A percentile compares a stretch with the other conserved stretches of the same genome.
Evolutionary conservation across 1,284 basidiomycete species (phyloP).

Genomic region (Trichosporon faecale): DNA sequence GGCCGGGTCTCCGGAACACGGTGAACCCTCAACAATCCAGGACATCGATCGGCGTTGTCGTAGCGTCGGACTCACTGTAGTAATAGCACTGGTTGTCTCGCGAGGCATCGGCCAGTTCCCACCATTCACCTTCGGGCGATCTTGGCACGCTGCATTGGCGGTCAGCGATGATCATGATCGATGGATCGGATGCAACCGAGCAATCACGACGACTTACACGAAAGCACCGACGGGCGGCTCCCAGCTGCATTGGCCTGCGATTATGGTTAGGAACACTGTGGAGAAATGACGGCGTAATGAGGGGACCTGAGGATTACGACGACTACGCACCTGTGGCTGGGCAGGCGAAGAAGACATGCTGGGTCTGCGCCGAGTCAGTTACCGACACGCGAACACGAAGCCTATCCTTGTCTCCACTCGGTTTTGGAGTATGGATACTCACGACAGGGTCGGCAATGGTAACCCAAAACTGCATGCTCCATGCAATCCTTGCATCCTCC

Average conservation of each 20-base stretch:
- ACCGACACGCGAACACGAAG: neutral
- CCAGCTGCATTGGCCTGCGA: conserved; percentile 85
- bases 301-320: neutral
- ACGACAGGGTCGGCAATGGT: conserved; percentile 50
- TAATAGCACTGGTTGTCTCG: conserved; percentile 80
- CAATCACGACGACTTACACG: conserved; percentile 59
- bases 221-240: conserved; percentile 85
- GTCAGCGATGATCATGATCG: conserved; percentile 14
- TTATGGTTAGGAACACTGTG: conserved; percentile 4
- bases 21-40: neutral
- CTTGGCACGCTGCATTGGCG: conserved; percentile 65
- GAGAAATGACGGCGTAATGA: neutral
- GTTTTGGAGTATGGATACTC: neutral
- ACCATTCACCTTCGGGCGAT: conserved; percentile 84
- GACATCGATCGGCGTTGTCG: neutral
- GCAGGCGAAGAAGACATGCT: conserved; percentile 83
- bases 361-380: conserved; percentile 57
- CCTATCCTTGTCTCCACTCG: neutral
- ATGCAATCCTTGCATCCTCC: conserved; percentile 44
- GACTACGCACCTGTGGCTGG: conserved; percentile 59
- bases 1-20: neutral
- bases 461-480: conserved; percentile 51
- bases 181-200: neutral
- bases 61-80: conserved; percentile 61
- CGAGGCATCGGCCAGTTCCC: conserved; percentile 80